Base-by-base conservation (phyloP, 371 early-diverging fungal genomes). In the Batkoa obscura region DNA sequence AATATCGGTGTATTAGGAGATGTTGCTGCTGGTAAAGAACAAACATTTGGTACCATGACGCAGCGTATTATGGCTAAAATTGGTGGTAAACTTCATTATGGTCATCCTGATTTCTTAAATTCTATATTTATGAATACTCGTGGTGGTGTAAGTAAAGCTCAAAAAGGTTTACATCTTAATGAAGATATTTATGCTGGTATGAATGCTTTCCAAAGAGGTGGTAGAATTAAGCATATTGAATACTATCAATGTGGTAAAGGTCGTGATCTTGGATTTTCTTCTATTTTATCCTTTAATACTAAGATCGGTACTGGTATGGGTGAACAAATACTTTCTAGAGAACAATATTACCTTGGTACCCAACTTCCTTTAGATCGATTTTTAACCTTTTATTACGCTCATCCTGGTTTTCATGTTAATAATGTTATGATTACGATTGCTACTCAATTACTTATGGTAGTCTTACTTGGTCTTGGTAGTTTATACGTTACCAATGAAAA, bases 151-250 rank as follows among this genome's bases (percentile, higher is more conserved):
- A 81, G 84, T 37, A 91, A 91, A 65, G 92, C 86, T 3, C 90
- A 89, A 61, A 88, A 86, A 64, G 90, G 89, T 30, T 71, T 91
- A 39, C 88, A 87, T 56, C 73, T 91, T 58, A 91, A 90, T 63
- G 92, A 91, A 66, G 92, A 91, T 66, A 89, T 91, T 59, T 90
- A 82, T 59, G 89, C 90, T 2, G 90, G 92, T 50, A 87, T 91
- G 86, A 85, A 76, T 58, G 88, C 89, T 12, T 78, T 88, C 60
- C 74, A 72, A 43, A 74, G 90, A 9, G 90, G 90, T 35, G 89
- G 89, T 0, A 69, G 83, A 12, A 90, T 89, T 72, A 88, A 84
- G 66, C 90, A 90, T 65, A 80, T 86, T 0, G 92, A 91, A 64
- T 91, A 90, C 68, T 82, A 80, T 61, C 90, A 91, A 64, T 87